A percentile compares a stretch with the other conserved stretches of the same genome.
Evolutionary conservation across 2,329 filamentous ascomycete genomes (phyloP).

Genomic region (Cladosporium sp.): DNA sequence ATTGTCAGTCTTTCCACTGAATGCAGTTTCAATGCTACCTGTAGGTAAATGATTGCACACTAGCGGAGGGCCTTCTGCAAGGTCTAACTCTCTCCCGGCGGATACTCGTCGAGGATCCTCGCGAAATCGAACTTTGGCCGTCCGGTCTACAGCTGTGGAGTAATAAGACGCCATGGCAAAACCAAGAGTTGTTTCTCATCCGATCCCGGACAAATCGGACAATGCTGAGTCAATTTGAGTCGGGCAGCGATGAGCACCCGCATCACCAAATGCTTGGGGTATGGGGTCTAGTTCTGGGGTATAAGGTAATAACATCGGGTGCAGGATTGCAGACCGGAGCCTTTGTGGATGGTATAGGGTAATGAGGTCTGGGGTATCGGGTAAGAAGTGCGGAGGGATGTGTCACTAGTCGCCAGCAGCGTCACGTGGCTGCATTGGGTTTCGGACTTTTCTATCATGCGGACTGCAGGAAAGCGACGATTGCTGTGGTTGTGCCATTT

Average conservation of each 20-base stretch:
- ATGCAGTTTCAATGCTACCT: background rate
- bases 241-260: background rate
- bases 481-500: background rate
- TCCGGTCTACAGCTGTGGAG: background rate
- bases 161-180: background rate
- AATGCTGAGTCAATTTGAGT: background rate
- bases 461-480: background rate
- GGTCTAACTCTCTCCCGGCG: background rate
- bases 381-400: conserved; percentile 11
- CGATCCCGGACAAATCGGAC: background rate
- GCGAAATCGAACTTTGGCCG: background rate
- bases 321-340: background rate
- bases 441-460: conserved; percentile 7
- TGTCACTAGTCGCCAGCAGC: conserved; percentile 5
- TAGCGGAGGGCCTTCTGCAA: background rate
- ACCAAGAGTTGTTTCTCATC: background rate
- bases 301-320: conserved; percentile 1
- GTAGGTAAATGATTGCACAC: background rate
- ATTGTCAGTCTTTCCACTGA: background rate
- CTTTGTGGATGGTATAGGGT: background rate
- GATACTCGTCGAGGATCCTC: background rate
- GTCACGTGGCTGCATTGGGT: background rate
- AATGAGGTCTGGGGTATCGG: conserved; percentile 11
- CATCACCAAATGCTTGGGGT: background rate
- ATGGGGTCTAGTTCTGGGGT: conserved; percentile 12